Percentiles rank a stretch among this genome's conserved stretches.
Evolutionary conservation across 1,284 basidiomycete genomes (phyloP).

Genomic region (Fomitopsis pinicola): DNA sequence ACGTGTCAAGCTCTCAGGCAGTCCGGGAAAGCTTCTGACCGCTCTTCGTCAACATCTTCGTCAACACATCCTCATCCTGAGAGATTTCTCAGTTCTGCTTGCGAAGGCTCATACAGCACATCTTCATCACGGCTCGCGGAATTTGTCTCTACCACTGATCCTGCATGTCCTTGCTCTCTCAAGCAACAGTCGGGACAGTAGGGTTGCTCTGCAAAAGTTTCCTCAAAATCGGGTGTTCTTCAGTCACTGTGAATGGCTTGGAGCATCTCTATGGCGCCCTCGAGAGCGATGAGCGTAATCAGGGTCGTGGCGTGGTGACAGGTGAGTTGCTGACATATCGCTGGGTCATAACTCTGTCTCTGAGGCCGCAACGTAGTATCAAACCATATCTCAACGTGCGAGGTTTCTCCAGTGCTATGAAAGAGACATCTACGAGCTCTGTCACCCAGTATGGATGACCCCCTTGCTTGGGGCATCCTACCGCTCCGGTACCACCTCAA

Average conservation of each 20-base stretch:
- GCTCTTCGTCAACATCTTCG: no score
- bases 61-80: no score
- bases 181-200: conserved; percentile 53
- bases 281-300: conserved; percentile 39
- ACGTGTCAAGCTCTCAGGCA: no score
- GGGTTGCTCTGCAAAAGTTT: conserved; percentile 77
- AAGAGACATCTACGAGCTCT: neutral
- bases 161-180: conserved; percentile 28
- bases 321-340: conserved; percentile 41
- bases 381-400: conserved; percentile 89
- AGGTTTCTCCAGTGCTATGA: conserved; percentile 2
- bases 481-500: conserved; percentile 60
- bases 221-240: conserved; percentile 58
- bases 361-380: conserved; percentile 49
- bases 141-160: neutral
- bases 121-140: no score
- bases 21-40: no score
- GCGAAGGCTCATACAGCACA: no score
- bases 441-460: conserved; percentile 62
- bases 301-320: conserved; percentile 72
- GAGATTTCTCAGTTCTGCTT: no score
- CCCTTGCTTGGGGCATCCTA: conserved; percentile 79
- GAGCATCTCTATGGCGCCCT: conserved; percentile 63
- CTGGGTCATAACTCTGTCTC: neutral
- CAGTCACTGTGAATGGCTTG: conserved; percentile 66